These are phyloP conservation scores for Calocybe indica DNA, from an alignment of 768 basidiomycete species.

Conservation along the genomic window DNA sequence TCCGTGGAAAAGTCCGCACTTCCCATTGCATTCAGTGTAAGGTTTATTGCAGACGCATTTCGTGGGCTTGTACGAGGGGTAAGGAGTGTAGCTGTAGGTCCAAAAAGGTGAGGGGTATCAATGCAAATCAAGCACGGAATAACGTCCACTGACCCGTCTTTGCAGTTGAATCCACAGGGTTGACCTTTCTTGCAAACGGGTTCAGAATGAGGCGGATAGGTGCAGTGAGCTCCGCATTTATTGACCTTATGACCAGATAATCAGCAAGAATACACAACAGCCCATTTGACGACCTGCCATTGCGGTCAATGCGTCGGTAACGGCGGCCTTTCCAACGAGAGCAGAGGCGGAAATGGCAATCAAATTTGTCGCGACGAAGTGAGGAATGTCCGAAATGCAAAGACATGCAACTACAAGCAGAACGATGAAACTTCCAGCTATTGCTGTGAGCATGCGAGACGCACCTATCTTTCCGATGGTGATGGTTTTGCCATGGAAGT, in stretches of 20 bases:
- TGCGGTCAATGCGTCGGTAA: slow-evolving; percentile 22
- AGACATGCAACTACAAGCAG: slow-evolving; percentile 32
- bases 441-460: not conserved
- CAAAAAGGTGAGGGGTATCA: not conserved
- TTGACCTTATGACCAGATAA: not conserved
- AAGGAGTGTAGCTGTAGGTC: slow-evolving; percentile 13
- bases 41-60: slow-evolving; percentile 38
- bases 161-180: slow-evolving; percentile 42
- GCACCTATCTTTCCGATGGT: slow-evolving; percentile 25
- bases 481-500: slow-evolving; percentile 16
- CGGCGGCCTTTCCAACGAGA: slow-evolving; percentile 21
- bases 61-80: slow-evolving; percentile 26
- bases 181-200: slow-evolving; percentile 27
- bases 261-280: too few species aligned
- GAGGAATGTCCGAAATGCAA: slow-evolving; percentile 32
- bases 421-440: not conserved
- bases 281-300: slow-evolving; percentile 21
- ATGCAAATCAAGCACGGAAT: not conserved
- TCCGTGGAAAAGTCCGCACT: slow-evolving; percentile 29
- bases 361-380: slow-evolving; percentile 25
- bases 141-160: slow-evolving; percentile 29
- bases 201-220: slow-evolving; percentile 33
- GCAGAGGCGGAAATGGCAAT: slow-evolving; percentile 22
- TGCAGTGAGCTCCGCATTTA: slow-evolving; percentile 19
- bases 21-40: slow-evolving; percentile 41